Conservation (phyloP, 192 early-diverging fungal genomes). For the Mortierella claussenii region DNA sequence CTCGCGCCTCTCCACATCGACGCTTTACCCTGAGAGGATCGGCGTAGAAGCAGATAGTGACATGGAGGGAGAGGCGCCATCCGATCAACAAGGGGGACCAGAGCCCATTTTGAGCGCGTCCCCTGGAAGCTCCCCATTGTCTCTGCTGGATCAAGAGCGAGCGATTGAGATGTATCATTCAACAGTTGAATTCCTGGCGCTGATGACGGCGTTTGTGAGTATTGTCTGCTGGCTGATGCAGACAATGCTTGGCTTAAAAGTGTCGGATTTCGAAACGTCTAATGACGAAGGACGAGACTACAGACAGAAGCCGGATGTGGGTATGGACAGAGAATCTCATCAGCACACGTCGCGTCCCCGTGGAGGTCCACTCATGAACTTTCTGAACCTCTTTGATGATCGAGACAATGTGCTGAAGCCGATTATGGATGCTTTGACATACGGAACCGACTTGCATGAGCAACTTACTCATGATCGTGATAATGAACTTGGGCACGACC, state of each 20-base stretch:
- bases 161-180: constrained; percentile 39
- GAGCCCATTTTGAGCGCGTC: background rate
- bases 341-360: background rate
- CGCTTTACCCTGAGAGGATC: background rate
- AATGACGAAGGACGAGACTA: no score
- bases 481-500: background rate
- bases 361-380: background rate
- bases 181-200: constrained; percentile 47
- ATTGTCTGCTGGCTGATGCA: constrained; percentile 53
- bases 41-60: constrained; percentile 6
- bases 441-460: constrained; percentile 10
- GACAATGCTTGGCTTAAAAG: background rate
- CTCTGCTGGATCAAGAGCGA: constrained; percentile 9
- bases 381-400: constrained; percentile 47
- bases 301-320: no score
- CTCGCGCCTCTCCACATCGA: constrained; percentile 25
- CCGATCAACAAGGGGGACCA: background rate
- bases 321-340: constrained; percentile 4
- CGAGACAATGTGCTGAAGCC: constrained; percentile 50
- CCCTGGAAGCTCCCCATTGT: background rate
- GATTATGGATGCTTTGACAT: constrained; percentile 29
- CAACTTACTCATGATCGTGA: background rate
- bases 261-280: background rate
- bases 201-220: constrained; percentile 62
- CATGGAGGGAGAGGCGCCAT: background rate